Evolutionary conservation across 1,284 basidiomycete genomes (phyloP).

Genomic region (Irpex sp.): DNA sequence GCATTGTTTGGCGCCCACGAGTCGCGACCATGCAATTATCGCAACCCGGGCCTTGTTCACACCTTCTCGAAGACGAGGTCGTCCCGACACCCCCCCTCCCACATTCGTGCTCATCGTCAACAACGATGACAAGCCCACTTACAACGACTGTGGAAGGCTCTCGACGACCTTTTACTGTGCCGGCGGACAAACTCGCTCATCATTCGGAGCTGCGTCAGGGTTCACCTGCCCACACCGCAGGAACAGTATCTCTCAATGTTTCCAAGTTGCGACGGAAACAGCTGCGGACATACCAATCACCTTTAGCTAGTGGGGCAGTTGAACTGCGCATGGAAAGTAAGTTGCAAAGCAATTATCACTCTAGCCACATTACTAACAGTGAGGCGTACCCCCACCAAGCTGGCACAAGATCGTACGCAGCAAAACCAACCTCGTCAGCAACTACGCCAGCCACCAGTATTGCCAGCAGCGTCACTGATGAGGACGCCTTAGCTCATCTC

Average conservation of each 20-base stretch:
- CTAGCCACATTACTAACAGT: neutral
- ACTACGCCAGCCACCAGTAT: neutral
- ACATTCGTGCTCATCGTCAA: neutral
- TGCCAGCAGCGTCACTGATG: neutral
- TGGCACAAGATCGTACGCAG: neutral
- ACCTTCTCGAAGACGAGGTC: neutral
- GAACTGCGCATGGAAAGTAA: slow-evolving; percentile 20
- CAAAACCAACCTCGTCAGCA: neutral
- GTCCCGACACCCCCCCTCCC: neutral
- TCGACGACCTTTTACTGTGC: slow-evolving; percentile 25
- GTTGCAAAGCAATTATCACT: neutral
- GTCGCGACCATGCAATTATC: slow-evolving; percentile 6
- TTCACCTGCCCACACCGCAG: neutral
- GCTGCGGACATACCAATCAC: slow-evolving; percentile 28
- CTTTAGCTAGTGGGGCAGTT: slow-evolving; percentile 19
- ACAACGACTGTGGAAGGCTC: slow-evolving; percentile 24
- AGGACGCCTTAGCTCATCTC: neutral
- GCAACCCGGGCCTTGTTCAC: slow-evolving; percentile 2
- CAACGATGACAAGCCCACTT: slow-evolving; percentile 13
- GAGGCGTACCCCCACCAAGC: neutral
- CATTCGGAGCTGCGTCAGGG: neutral
- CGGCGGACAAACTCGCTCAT: neutral
- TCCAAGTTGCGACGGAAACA: slow-evolving; percentile 30
- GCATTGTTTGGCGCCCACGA: neutral
- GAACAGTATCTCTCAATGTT: slow-evolving; percentile 4